Conservation (phyloP, 176 grass and related monocot species). For the Typha latifolia region DNA sequence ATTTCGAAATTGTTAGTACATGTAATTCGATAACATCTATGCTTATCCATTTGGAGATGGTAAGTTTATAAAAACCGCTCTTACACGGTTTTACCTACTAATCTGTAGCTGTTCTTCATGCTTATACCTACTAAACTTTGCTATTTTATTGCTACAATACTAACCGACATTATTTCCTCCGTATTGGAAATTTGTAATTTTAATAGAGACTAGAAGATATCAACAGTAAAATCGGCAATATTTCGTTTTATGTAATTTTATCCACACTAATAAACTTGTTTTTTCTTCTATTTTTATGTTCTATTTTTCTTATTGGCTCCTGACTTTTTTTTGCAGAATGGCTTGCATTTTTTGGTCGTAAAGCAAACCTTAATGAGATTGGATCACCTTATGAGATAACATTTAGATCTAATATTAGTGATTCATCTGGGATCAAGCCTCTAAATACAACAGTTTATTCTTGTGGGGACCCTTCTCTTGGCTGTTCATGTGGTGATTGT, state of each 20-base stretch:
- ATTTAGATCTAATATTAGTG: conserved; percentile 47
- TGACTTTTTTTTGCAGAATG: conserved; percentile 59
- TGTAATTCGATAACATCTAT: background rate
- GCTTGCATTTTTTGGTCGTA: conserved; percentile 73
- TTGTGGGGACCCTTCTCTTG: conserved; percentile 83
- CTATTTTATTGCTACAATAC: too few relatives aligned
- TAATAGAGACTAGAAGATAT: background rate
- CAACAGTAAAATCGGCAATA: background rate
- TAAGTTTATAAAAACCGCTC: background rate
- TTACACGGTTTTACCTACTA: background rate
- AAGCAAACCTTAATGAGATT: conserved; percentile 39
- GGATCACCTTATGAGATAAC: conserved; percentile 83
- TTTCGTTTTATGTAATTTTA: background rate
- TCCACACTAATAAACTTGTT: background rate
- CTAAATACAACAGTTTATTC: conserved; percentile 89
- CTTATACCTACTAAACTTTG: background rate
- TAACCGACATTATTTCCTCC: background rate
- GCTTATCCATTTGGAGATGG: background rate
- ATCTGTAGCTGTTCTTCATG: background rate
- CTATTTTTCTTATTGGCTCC: conserved; percentile 10
- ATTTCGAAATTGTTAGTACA: background rate
- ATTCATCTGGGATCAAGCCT: conserved; percentile 56
- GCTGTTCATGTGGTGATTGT: conserved; percentile 97
- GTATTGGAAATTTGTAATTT: background rate
- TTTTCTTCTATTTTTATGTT: background rate